Percentiles rank a stretch among this genome's conserved stretches.
These are phyloP conservation scores for Ceratocystis destructans DNA, from an alignment of 2,329 filamentous ascomycete species.

Conservation along the genomic window DNA sequence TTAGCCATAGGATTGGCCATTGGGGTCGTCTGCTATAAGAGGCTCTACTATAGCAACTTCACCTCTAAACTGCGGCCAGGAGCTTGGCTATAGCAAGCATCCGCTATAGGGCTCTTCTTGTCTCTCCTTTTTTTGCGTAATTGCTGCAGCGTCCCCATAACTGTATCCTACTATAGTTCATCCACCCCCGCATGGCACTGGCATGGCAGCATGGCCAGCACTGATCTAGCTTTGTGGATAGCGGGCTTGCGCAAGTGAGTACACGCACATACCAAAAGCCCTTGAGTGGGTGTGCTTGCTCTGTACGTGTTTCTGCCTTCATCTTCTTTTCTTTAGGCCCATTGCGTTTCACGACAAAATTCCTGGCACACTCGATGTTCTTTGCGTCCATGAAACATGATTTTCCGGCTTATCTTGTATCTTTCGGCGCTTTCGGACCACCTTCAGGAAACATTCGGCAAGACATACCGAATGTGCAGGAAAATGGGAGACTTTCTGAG, in stretches of 20 bases:
- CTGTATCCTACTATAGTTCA: slow-evolving; percentile 1
- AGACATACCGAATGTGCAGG: background rate
- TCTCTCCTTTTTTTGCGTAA: background rate
- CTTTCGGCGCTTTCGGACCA: background rate
- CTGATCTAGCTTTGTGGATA: background rate
- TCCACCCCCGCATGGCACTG: background rate
- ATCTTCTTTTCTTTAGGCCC: background rate
- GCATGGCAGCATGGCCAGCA: background rate
- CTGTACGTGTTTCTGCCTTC: background rate
- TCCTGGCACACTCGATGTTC: background rate
- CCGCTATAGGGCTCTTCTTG: background rate
- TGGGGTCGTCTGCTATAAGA: background rate
- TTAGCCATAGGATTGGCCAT: background rate
- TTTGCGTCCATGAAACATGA: background rate
- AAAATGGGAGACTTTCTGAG: background rate
- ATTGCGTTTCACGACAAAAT: background rate
- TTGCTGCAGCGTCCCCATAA: background rate
- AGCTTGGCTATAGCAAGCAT: background rate
- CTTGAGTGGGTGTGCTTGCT: no score
- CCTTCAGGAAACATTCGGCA: slow-evolving; percentile 6
- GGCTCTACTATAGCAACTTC: background rate
- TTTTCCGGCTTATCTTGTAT: slow-evolving; percentile 5
- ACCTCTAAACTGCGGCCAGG: background rate
- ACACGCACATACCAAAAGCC: background rate
- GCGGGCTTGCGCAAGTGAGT: background rate